A percentile compares a stretch with the other conserved stretches of the same genome.
Evolutionary conservation across 371 early-diverging fungal genomes (phyloP).

Genomic region (Vairimorpha necatrix): DNA sequence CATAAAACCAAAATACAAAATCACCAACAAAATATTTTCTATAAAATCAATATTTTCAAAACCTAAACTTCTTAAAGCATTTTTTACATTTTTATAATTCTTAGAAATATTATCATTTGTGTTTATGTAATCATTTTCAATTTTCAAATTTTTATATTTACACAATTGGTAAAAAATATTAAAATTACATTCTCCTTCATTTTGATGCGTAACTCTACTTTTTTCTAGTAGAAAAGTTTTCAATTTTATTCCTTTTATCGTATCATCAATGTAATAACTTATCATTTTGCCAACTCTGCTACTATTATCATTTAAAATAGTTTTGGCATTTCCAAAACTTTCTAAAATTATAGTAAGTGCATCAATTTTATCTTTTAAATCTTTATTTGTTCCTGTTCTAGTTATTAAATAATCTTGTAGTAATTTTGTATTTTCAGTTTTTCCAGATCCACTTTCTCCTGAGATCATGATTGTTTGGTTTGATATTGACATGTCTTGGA

Average conservation of each 20-base stretch:
- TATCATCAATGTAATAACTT: slow-evolving; percentile 78
- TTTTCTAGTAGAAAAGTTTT: slow-evolving; percentile 79
- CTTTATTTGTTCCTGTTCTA: slow-evolving; percentile 1
- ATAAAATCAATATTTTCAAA: slow-evolving; percentile 69
- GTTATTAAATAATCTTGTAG: slow-evolving; percentile 59
- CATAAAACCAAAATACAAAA: slow-evolving; percentile 52
- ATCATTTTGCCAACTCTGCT: slow-evolving; percentile 74
- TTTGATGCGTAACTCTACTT: slow-evolving; percentile 68
- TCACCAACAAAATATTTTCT: slow-evolving; percentile 67
- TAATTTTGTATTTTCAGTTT: slow-evolving; percentile 62
- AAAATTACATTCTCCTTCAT: slow-evolving; percentile 73
- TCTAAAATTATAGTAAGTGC: slow-evolving; percentile 66
- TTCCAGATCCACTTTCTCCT: slow-evolving; percentile 65
- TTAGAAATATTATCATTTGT: slow-evolving; percentile 67
- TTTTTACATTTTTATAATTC: slow-evolving; percentile 66
- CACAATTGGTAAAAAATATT: slow-evolving; percentile 73
- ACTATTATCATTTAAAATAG: slow-evolving; percentile 70
- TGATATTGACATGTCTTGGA: slow-evolving; percentile 14
- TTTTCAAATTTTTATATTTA: slow-evolving; percentile 25
- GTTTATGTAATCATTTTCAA: slow-evolving; percentile 52
- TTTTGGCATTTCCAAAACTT: slow-evolving; percentile 72
- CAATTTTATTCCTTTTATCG: slow-evolving; percentile 75
- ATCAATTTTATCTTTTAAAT: slow-evolving; percentile 16
- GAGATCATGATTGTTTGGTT: slow-evolving; percentile 62
- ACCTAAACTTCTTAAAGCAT: slow-evolving; percentile 70